Conservation (phyloP, 2,329 filamentous ascomycete species). For the Alternaria tenuissima region DNA sequence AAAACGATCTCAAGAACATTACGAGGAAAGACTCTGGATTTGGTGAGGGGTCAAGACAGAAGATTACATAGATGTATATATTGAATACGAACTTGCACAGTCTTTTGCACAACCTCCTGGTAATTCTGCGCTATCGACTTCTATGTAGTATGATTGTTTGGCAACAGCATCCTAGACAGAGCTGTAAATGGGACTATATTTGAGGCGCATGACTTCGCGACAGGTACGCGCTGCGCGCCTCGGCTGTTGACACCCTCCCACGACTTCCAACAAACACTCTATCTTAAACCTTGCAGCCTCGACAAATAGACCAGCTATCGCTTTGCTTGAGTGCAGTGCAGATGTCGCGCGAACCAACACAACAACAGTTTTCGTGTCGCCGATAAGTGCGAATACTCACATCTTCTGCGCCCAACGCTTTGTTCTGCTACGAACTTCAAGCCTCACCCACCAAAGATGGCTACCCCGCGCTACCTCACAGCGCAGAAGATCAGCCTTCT, state of each 20-base stretch:
- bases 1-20: constrained; percentile 29
- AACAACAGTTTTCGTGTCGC: background rate
- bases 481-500: constrained; percentile 87
- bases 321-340: background rate
- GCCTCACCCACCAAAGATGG: constrained; percentile 27
- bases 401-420: background rate
- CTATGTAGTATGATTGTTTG: background rate
- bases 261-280: constrained; percentile 20
- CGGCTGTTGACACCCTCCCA: constrained; percentile 22
- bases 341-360: background rate
- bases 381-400: constrained; percentile 1
- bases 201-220: constrained; percentile 25
- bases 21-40: constrained; percentile 24
- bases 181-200: background rate
- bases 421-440: constrained; percentile 5
- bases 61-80: constrained; percentile 20
- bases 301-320: background rate
- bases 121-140: background rate
- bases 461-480: constrained; percentile 85
- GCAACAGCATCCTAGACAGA: background rate
- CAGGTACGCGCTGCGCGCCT: constrained; percentile 28
- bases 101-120: background rate
- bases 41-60: constrained; percentile 16
- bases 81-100: background rate
- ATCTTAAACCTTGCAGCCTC: background rate